Evolutionary conservation across 164 flowering plant species (phyloP).

Genomic region (Vitis riparia): DNA sequence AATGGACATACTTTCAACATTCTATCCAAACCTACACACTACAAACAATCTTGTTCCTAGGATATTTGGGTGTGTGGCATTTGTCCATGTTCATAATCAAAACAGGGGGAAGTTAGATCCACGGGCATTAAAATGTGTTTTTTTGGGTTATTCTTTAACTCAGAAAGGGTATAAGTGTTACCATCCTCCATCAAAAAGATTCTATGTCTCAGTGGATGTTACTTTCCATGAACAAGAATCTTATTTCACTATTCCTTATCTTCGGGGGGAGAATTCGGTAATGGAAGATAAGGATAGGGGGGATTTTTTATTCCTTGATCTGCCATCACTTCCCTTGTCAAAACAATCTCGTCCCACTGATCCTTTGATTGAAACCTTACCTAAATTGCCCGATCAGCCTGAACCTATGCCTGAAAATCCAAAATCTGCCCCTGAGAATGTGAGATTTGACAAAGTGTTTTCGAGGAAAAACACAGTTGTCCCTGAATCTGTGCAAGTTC

Average conservation of each 20-base stretch:
- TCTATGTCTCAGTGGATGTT: conserved; percentile 11
- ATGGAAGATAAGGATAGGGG: conserved; percentile 12
- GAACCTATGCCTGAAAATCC: background rate
- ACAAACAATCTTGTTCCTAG: conserved; percentile 12
- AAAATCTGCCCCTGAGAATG: background rate
- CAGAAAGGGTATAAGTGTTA: too few relatives aligned
- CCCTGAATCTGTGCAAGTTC: conserved; percentile 8
- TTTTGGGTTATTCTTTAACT: too few relatives aligned
- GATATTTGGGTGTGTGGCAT: background rate
- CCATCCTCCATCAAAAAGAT: conserved; percentile 7
- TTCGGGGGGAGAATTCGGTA: conserved; percentile 12
- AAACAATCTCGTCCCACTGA: background rate
- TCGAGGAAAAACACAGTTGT: conserved; percentile 6
- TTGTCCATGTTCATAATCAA: conserved; percentile 14
- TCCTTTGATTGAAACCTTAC: too few relatives aligned
- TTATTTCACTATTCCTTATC: conserved; percentile 15
- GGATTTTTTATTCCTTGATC: background rate
- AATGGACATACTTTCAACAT: conserved; percentile 1
- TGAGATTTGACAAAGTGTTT: conserved; percentile 12
- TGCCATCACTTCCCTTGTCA: conserved; percentile 1
- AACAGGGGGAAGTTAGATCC: conserved; percentile 15
- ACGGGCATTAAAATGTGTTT: background rate
- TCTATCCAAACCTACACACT: conserved; percentile 10
- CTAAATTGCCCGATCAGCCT: too few relatives aligned
- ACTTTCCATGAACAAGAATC: conserved; percentile 12